Base-by-base conservation (phyloP, 2,329 filamentous ascomycete genomes). In the Claviceps pusilla region DNA sequence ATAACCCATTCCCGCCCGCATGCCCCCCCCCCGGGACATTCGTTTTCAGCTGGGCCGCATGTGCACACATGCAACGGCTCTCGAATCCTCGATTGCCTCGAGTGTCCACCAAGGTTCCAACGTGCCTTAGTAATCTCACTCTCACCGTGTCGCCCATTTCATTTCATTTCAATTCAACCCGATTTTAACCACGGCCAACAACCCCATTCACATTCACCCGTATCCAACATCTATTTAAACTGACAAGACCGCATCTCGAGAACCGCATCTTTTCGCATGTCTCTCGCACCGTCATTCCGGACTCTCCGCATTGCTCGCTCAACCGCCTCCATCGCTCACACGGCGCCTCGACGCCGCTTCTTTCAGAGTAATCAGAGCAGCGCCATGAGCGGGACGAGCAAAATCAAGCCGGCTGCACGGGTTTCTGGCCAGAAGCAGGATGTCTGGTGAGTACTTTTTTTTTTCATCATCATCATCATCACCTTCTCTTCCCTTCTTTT, bases 341-440 rank as follows among this genome's bases (percentile, higher is more conserved):
- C 47, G n/a, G 39, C 33, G 33, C 47, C 46, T 24, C 33, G 29
- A 16, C 35, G 53, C 35, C 45, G 50, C 37, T 37, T 53, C 6
- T 47, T 53, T 3, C 57, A 58, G 48, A 55, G 66, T 53, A 66
- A 62, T 3, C 57, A 58, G 48, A 55, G 66, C 54, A 66, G 62
- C 52, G 65, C 63, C 49, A 76, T 76, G 72, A 64, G 66, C 58
- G 65, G 69, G 35, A 70, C 69, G 48, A 64, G 67, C 43, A 77
- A 76, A 62, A 63, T 77, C 41, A 73, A 73, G 67, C 75, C 75
- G 42, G 75, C 75, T 5, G 73, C 73, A 31, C 65, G 75, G 31
- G 75, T 78, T 19, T 71, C 73, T 10, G 72, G 72, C 28, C 71
- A 74, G 62, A 68, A 71, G 63, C 73, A 77, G 58, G 71, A 78